Evolutionary conservation across 495 filamentous ascomycete genomes (phyloP).

Genomic region (Penicillium lividum): DNA sequence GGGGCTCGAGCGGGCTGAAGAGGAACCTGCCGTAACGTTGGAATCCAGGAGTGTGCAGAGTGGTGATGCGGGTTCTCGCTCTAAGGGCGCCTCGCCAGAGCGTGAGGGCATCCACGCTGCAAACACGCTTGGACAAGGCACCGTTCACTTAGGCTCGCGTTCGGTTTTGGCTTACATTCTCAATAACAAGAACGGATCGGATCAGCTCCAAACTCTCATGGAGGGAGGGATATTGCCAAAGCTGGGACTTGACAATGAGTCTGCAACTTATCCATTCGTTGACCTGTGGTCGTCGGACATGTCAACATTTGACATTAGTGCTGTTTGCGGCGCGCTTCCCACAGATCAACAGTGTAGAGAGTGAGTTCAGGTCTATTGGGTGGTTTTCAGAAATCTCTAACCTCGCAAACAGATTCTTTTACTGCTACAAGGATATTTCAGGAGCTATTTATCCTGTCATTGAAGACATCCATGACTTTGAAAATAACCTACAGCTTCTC

Average conservation of each 20-base stretch:
- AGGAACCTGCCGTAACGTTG: conserved; percentile 26
- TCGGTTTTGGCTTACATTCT: conserved; percentile 61
- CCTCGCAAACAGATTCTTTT: conserved; percentile 59
- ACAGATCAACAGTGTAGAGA: conserved; percentile 62
- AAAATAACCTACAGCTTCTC: conserved; percentile 67
- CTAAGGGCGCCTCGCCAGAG: conserved; percentile 44
- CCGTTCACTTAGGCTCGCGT: conserved; percentile 58
- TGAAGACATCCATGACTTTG: conserved; percentile 68
- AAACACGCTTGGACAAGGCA: conserved; percentile 56
- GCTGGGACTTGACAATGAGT: conserved; percentile 78
- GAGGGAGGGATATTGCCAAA: conserved; percentile 79
- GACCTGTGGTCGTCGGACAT: conserved; percentile 65
- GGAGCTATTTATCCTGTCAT: conserved; percentile 84
- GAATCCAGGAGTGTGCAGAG: conserved; percentile 60
- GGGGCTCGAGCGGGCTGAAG: conserved; percentile 42
- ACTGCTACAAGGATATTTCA: conserved; percentile 75
- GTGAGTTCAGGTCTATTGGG: conserved; percentile 46
- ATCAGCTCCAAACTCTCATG: conserved; percentile 65
- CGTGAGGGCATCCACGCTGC: conserved; percentile 55
- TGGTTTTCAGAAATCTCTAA: not conserved
- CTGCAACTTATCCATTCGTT: conserved; percentile 77
- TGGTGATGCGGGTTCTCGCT: conserved; percentile 50
- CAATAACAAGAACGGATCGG: conserved; percentile 63
- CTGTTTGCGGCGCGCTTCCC: conserved; percentile 71
- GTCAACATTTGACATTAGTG: conserved; percentile 68